A percentile compares a stretch with the other conserved stretches of the same genome.
phyloP scores from a whole-genome alignment of 768 basidiomycete species.

The Favolaschia claudopus region DNA sequence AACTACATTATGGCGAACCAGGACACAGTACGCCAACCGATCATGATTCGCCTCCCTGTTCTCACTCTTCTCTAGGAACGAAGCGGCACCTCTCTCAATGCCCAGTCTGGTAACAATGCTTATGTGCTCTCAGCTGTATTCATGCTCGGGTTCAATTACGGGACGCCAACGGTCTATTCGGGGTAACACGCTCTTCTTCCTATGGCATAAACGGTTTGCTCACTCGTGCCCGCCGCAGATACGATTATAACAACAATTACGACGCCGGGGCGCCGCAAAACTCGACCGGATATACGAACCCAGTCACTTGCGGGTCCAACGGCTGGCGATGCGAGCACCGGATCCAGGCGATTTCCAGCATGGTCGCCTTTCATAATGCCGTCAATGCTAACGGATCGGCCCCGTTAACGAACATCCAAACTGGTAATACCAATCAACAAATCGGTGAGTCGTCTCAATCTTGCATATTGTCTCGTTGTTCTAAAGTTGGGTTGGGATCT shows the following conservation, averaged over 20 bases:
- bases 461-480: neutral
- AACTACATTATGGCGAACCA: slow-evolving; percentile 32
- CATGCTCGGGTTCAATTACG: slow-evolving; percentile 30
- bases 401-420: slow-evolving; percentile 19
- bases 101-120: slow-evolving; percentile 23
- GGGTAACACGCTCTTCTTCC: slow-evolving; percentile 21
- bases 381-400: slow-evolving; percentile 21
- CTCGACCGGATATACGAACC: slow-evolving; percentile 25
- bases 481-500: neutral
- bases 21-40: slow-evolving; percentile 23
- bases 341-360: slow-evolving; percentile 23
- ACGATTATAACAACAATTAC: slow-evolving; percentile 3
- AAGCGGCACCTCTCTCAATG: slow-evolving; percentile 25
- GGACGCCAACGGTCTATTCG: slow-evolving; percentile 29
- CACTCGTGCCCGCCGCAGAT: too few species aligned
- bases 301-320: slow-evolving; percentile 27
- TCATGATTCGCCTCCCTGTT: neutral
- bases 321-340: slow-evolving; percentile 32
- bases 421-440: slow-evolving; percentile 25
- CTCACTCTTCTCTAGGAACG: slow-evolving; percentile 21
- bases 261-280: slow-evolving; percentile 28
- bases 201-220: neutral
- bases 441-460: slow-evolving; percentile 22
- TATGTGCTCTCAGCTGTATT: slow-evolving; percentile 29
- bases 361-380: slow-evolving; percentile 28